phyloP scores from a whole-genome alignment of 2,329 filamentous ascomycete genomes.

The Aspergillus caelatus region DNA sequence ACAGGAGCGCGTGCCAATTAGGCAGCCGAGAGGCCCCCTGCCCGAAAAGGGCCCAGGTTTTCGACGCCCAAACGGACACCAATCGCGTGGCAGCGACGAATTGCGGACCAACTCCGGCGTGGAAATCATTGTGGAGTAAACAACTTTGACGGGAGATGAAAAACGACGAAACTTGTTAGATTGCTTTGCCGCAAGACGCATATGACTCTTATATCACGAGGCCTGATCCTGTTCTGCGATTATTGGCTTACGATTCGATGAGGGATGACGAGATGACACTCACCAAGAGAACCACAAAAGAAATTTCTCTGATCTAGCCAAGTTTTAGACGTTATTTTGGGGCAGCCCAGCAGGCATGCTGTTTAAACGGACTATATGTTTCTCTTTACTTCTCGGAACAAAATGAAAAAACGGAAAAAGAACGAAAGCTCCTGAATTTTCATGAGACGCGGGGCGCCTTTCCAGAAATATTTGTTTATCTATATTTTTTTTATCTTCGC shows the following conservation, averaged over 20 bases:
- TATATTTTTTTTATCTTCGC: conserved; percentile 17
- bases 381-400: conserved; percentile 32
- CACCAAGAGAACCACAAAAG: conserved; percentile 42
- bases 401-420: conserved; percentile 31
- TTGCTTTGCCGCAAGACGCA: conserved; percentile 45
- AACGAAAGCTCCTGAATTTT: conserved; percentile 28
- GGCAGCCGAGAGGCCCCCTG: conserved; percentile 64
- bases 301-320: conserved; percentile 44
- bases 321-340: conserved; percentile 47
- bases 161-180: conserved; percentile 38
- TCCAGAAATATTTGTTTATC: conserved; percentile 26
- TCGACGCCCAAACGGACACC: conserved; percentile 64
- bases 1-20: conserved; percentile 58
- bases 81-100: conserved; percentile 65
- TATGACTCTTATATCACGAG: conserved; percentile 46
- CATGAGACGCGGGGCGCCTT: conserved; percentile 29
- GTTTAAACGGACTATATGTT: conserved; percentile 34
- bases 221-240: conserved; percentile 40
- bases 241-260: conserved; percentile 51
- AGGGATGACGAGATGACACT: conserved; percentile 51
- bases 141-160: conserved; percentile 34
- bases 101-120: conserved; percentile 62
- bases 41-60: conserved; percentile 62
- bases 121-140: conserved; percentile 66
- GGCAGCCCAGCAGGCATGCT: conserved; percentile 41